phyloP scores from a whole-genome alignment of 2,329 filamentous ascomycete species.

The Amphichorda felina region DNA sequence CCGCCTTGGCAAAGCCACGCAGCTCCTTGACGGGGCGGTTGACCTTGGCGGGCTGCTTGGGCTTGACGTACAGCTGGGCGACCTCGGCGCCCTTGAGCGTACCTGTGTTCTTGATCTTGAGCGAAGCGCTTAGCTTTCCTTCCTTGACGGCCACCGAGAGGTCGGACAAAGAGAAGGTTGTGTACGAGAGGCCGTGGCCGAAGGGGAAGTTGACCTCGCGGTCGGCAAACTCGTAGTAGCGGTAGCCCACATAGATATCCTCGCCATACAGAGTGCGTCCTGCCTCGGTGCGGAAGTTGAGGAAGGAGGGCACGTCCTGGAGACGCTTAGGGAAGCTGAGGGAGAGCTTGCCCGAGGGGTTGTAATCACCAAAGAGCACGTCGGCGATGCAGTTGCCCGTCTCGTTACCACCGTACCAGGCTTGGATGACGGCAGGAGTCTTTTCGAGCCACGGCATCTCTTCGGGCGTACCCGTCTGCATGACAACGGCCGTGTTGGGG shows the following conservation, averaged over 20 bases:
- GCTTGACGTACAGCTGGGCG: conserved; percentile 43
- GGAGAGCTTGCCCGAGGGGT: conserved; percentile 65
- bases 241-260: conserved; percentile 71
- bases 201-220: conserved; percentile 62
- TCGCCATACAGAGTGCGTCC: conserved; percentile 67
- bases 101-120: conserved; percentile 48
- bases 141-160: conserved; percentile 33
- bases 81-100: conserved; percentile 37
- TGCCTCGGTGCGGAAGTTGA: conserved; percentile 62
- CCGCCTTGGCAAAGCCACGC: conserved; percentile 54
- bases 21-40: conserved; percentile 49
- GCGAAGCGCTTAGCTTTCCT: conserved; percentile 29
- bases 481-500: conserved; percentile 57
- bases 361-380: conserved; percentile 61
- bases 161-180: conserved; percentile 47
- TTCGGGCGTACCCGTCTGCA: conserved; percentile 67
- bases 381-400: conserved; percentile 73
- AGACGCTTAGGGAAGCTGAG: conserved; percentile 57
- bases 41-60: conserved; percentile 37
- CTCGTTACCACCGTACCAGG: conserved; percentile 84
- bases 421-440: conserved; percentile 53
- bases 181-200: conserved; percentile 71
- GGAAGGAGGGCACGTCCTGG: conserved; percentile 62
- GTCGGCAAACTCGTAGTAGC: conserved; percentile 64
- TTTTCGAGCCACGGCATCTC: conserved; percentile 56